phyloP scores from a whole-genome alignment of 345 rosid species.

The Kandelia obovata region DNA sequence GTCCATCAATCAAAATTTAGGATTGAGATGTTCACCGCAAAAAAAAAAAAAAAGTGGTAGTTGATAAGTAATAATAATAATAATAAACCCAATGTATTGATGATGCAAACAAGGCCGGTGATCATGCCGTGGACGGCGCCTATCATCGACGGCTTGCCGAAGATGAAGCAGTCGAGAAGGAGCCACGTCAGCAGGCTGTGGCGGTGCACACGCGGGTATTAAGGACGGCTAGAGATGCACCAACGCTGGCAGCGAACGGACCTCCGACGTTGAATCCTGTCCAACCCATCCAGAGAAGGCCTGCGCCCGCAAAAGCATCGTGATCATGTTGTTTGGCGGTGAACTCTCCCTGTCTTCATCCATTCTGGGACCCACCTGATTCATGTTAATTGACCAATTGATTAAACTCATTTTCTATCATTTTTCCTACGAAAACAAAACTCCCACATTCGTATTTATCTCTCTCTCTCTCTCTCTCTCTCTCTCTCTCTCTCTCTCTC shows the following conservation, averaged over 20 bases:
- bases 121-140: conserved; percentile 50
- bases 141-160: conserved; percentile 39
- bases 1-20: too few relatives aligned
- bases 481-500: too few relatives aligned
- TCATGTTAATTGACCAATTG: neutral
- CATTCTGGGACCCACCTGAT: conserved; percentile 48
- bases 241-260: conserved; percentile 29
- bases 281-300: conserved; percentile 65
- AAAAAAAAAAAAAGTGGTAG: too few relatives aligned
- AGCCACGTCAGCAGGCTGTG: conserved; percentile 47
- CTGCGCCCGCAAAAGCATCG: conserved; percentile 51
- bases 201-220: conserved; percentile 53
- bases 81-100: too few relatives aligned
- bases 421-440: neutral
- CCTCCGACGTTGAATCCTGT: conserved; percentile 58
- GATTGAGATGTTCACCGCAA: too few relatives aligned
- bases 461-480: too few relatives aligned
- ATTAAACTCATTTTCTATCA: neutral
- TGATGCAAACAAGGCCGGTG: conserved; percentile 47
- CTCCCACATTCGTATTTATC: too few relatives aligned
- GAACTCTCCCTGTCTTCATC: conserved; percentile 38
- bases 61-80: too few relatives aligned
- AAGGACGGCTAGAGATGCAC: conserved; percentile 11
- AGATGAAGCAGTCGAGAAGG: conserved; percentile 30
- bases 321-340: conserved; percentile 45